Percentiles rank a stretch among this genome's conserved stretches.
Evolutionary conservation across 148 eudicot species (phyloP).

Genomic region (Amaranthus hypochondriacus): DNA sequence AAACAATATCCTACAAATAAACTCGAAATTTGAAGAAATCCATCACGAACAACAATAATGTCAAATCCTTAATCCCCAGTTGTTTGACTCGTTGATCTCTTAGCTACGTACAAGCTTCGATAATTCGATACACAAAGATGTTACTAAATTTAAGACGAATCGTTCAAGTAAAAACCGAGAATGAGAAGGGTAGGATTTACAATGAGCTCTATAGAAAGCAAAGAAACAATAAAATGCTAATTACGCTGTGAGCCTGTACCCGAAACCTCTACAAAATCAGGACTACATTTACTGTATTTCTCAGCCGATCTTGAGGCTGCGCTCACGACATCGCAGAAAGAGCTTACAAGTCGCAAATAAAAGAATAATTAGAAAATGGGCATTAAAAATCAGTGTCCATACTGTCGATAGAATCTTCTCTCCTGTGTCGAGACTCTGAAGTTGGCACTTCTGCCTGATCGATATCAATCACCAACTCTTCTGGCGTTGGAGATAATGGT

Average conservation of each 20-base stretch:
- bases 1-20: no score
- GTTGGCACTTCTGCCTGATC: constrained; percentile 25
- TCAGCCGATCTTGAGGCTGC: constrained; percentile 1
- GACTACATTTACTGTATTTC: neutral
- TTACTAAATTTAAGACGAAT: no score
- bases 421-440: constrained; percentile 39
- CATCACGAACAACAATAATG: no score
- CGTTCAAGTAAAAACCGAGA: neutral
- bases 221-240: constrained; percentile 15
- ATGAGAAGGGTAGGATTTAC: constrained; percentile 3
- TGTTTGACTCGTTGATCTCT: no score
- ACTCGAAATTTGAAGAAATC: no score
- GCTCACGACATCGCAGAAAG: constrained; percentile 1
- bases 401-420: constrained; percentile 69
- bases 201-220: constrained; percentile 17
- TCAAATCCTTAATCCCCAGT: no score
- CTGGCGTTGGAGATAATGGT: constrained; percentile 45
- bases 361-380: constrained; percentile 5
- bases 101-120: no score
- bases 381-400: constrained; percentile 34
- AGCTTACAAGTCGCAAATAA: neutral
- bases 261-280: constrained; percentile 12
- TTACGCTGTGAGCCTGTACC: constrained; percentile 9
- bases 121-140: no score
- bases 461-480: constrained; percentile 46